Evolutionary conservation across 768 basidiomycete species (phyloP).

Genomic region (Kwoniella europaea): DNA sequence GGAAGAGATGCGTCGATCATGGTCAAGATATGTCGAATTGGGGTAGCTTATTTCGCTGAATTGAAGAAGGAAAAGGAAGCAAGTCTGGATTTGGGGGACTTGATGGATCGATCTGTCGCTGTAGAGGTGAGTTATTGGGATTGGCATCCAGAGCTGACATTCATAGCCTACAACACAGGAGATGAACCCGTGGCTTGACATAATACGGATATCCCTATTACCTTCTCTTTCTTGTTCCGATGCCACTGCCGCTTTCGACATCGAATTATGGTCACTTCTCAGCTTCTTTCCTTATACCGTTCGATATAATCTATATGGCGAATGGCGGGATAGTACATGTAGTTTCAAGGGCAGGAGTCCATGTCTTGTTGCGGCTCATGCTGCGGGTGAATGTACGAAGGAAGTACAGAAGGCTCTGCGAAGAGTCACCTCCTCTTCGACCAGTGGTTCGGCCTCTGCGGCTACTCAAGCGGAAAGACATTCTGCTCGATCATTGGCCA

Average conservation of each 20-base stretch:
- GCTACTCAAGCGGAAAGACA: conserved; percentile 55
- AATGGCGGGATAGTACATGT: conserved; percentile 86
- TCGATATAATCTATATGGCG: conserved; percentile 92
- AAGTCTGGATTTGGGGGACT: conserved; percentile 6
- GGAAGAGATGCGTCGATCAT: conserved; percentile 78
- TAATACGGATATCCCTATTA: conserved; percentile 78
- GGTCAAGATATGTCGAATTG: conserved; percentile 79
- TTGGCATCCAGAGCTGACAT: not conserved
- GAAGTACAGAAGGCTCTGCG: conserved; percentile 88
- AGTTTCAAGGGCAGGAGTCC: conserved; percentile 57
- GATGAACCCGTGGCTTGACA: conserved; percentile 70
- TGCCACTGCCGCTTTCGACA: conserved; percentile 83
- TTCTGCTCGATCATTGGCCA: conserved; percentile 84
- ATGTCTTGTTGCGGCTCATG: conserved; percentile 45
- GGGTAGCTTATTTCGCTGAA: conserved; percentile 58
- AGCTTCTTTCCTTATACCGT: conserved; percentile 74
- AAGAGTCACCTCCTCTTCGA: conserved; percentile 68
- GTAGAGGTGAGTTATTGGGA: conserved; percentile 16
- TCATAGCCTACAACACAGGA: conserved; percentile 46
- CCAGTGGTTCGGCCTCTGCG: conserved; percentile 23
- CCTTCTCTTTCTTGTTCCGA: conserved; percentile 84
- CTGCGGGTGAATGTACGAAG: conserved; percentile 74
- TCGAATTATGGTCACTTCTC: conserved; percentile 91
- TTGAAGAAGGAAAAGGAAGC: conserved; percentile 47
- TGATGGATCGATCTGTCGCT: conserved; percentile 4